Base-by-base conservation (phyloP, 768 basidiomycete genomes). In the Antrodiella citrinella region DNA sequence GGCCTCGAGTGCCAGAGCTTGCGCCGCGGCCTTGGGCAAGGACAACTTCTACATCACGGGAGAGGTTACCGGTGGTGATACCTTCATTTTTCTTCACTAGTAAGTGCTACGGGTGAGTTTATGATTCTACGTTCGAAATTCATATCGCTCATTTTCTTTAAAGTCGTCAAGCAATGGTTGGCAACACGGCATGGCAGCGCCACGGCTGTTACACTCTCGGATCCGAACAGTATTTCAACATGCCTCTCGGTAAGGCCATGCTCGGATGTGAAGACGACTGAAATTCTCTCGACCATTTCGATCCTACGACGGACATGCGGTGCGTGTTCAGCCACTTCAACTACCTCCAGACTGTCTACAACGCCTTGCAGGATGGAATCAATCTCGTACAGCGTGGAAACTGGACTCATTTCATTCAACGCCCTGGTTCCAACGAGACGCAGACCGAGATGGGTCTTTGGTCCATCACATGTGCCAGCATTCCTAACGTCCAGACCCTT, bases 221-320 rank as follows among this genome's bases (percentile, higher is more conserved):
- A 11, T 95, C 93, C 5, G 75, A 78, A 52, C 93, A 95, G 62
- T 96, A 93, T 69, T 96, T 86, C 75, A 92, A 95, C 67, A 88
- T 94, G 80, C 86, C 87, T 1, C 73, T 94, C 56, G 84, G 86
- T 49, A 81, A 80, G 58, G 69, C 87, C 2, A 63, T 91, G 25
- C 70, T 91, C 15, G 93, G 91, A 44, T 96, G 93, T 64, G 59
- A 84, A 43, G 91, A 95, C 61, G 82, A 88, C 57, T 93, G 88
- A 89, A 94, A 95, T 64, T 79, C 87, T 2, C 80, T 94, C 25
- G 93, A 96, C 59, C 93, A 96, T 64, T 95, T 95, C 63, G 93
- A 96, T 65, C 91, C 91, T 22, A 94, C 92, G 2, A 70, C 83
- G 11, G 83, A 88, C 59, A 75, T 76, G 35, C 80, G 86, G 35